Evolutionary conservation across 306 rosid genomes (phyloP), one percentile per base, ranked within the genome.

Genomic region (Macrotyloma uniflorum): DNA sequence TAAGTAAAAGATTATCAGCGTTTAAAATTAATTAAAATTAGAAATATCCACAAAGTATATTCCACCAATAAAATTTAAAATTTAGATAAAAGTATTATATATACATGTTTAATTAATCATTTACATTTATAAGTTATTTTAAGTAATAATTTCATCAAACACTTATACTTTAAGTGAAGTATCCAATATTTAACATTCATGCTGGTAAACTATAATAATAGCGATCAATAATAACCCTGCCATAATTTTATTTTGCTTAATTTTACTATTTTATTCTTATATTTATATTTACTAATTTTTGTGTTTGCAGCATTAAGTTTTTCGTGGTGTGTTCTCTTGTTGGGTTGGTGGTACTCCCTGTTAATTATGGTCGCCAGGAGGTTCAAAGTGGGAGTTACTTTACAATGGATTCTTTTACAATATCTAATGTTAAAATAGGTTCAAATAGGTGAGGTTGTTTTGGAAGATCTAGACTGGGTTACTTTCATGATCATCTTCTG

Each of bases 331-430:
- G 93, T 79, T 85, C 97, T 65, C 70, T 94, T 72, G 75, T 92
- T 81, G 97, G 98, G 47, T 70, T 92, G 81, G 75, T 59, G 72
- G 79, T 91, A 19, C 95, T 91, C 66, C 98, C 97, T 0, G 65
- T 88, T 22, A 94, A 94, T 78, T 92, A 87, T 64, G 72, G 76
- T 28, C 87, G 82, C 40, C 72, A 79, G 26, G 88, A 77, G 71
- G 83, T 15, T 64, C 49, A 49, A 12, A 73, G 33, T 18, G 75
- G 47, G 53, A 83, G 55, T 42, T 46, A 74, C 79, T 85, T 83
- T 83, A 76, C 97, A 53, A 74, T 87, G 88, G 97, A 92, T 81
- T 76, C 87, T 79, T 92, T 90, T 70, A 87, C 96, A 36, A 94
- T 94, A 75, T 92, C 98, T 67, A 92, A 94, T 83, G 77, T 94